These are phyloP conservation scores for Rhazya stricta DNA, from an alignment of 257 asterid species.

Conservation along the genomic window DNA sequence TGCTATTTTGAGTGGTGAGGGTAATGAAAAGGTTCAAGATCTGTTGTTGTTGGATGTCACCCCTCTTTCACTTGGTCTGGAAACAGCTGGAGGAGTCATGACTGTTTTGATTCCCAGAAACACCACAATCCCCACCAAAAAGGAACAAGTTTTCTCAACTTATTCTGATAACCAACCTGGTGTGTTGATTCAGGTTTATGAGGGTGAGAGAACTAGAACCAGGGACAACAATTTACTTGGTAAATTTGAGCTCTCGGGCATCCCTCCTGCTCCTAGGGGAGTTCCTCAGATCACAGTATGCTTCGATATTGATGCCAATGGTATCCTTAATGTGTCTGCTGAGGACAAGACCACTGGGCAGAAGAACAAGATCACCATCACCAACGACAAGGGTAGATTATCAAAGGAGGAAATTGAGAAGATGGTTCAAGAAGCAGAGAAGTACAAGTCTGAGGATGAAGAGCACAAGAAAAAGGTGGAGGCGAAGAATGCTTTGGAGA, in stretches of 20 bases:
- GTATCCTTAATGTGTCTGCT: constrained; percentile 73
- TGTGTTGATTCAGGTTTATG: constrained; percentile 76
- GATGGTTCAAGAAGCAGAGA: constrained; percentile 88
- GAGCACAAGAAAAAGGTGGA: constrained; percentile 87
- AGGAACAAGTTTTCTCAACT: constrained; percentile 79
- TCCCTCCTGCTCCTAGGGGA: constrained; percentile 82
- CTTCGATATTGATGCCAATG: constrained; percentile 79
- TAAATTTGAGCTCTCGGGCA: constrained; percentile 76
- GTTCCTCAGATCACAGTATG: constrained; percentile 83
- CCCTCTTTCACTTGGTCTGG: constrained; percentile 71
- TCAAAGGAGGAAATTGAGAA: constrained; percentile 83
- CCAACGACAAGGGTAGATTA: constrained; percentile 76
- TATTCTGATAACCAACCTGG: constrained; percentile 84
- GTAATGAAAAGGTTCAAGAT: constrained; percentile 79
- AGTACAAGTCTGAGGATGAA: constrained; percentile 77
- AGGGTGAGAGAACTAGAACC: constrained; percentile 74
- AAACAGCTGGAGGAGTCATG: constrained; percentile 90
- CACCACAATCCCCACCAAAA: constrained; percentile 80
- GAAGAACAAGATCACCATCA: constrained; percentile 85
- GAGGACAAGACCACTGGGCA: constrained; percentile 88
- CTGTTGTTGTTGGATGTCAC: constrained; percentile 67
- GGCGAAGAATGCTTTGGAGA: constrained; percentile 69
- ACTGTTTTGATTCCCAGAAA: constrained; percentile 74
- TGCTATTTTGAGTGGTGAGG: constrained; percentile 80
- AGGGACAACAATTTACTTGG: constrained; percentile 73